Percentiles rank a stretch among this genome's conserved stretches.
These are phyloP conservation scores for Aristolochia californica DNA, from an alignment of 164 flowering plant species.

Conservation along the genomic window DNA sequence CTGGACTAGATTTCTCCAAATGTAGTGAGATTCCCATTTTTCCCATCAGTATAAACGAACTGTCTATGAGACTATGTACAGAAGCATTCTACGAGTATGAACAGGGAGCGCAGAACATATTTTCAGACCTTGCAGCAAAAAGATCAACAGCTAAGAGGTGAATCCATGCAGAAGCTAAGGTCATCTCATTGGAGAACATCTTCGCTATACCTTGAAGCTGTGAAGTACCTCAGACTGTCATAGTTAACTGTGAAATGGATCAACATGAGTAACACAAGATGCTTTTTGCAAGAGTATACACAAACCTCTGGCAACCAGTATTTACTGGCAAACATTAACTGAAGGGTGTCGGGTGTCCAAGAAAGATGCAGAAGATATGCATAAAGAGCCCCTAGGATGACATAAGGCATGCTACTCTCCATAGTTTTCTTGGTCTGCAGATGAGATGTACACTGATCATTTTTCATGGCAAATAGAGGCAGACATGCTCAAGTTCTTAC, in stretches of 20 bases:
- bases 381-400: conserved; percentile 63
- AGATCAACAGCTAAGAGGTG: conserved; percentile 79
- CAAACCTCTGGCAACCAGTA: conserved; percentile 89
- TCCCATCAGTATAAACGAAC: too few relatives aligned
- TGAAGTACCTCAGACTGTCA: conserved; percentile 7
- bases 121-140: conserved; percentile 80
- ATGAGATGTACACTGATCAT: neutral
- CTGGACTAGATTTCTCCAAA: too few relatives aligned
- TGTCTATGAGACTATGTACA: too few relatives aligned
- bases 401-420: conserved; percentile 66
- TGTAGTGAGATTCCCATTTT: too few relatives aligned
- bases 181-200: conserved; percentile 85
- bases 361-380: conserved; percentile 76
- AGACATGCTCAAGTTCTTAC: neutral
- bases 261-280: neutral
- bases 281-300: neutral
- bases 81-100: too few relatives aligned
- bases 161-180: conserved; percentile 95
- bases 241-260: neutral
- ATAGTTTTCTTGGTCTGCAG: conserved; percentile 73
- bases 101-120: too few relatives aligned
- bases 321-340: conserved; percentile 69
- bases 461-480: neutral
- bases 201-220: conserved; percentile 77
- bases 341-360: conserved; percentile 86